Evolutionary conservation across 2,329 filamentous ascomycete genomes (phyloP).

Genomic region (Xenosphaeropsis pyriputrescens): DNA sequence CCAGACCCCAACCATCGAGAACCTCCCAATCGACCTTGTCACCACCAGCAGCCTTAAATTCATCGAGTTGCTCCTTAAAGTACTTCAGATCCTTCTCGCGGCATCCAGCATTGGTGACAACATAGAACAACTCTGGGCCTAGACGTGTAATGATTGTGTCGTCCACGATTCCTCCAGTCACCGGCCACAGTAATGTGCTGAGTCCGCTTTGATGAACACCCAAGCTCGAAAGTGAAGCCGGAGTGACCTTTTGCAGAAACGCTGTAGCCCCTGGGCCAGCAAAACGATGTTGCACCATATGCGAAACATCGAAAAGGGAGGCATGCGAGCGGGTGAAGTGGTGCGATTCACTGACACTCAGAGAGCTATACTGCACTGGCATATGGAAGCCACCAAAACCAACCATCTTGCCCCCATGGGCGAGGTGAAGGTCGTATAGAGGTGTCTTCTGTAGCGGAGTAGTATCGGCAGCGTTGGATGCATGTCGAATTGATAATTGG

Average conservation of each 20-base stretch:
- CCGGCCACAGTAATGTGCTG: conserved; percentile 67
- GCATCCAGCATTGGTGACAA: conserved; percentile 91
- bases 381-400: conserved; percentile 90
- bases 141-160: conserved; percentile 83
- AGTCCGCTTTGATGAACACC: conserved; percentile 59
- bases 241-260: conserved; percentile 77
- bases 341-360: conserved; percentile 73
- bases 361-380: conserved; percentile 75
- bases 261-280: conserved; percentile 64
- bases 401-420: conserved; percentile 81
- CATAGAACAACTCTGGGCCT: conserved; percentile 64
- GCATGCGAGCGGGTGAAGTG: conserved; percentile 77
- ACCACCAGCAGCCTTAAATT: conserved; percentile 38
- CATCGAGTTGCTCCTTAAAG: conserved; percentile 52
- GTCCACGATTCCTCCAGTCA: conserved; percentile 82
- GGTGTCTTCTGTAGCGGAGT: conserved; percentile 45
- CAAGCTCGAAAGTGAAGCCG: conserved; percentile 53
- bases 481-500: conserved; percentile 9
- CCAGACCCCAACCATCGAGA: conserved; percentile 57
- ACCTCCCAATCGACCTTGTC: conserved; percentile 53
- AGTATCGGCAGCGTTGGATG: conserved; percentile 9
- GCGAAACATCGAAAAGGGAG: conserved; percentile 88
- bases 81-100: conserved; percentile 78
- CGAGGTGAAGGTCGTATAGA: conserved; percentile 65
- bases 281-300: conserved; percentile 90